Conservation (phyloP, 768 basidiomycete genomes). For the Termitomyces eurrhizus region DNA sequence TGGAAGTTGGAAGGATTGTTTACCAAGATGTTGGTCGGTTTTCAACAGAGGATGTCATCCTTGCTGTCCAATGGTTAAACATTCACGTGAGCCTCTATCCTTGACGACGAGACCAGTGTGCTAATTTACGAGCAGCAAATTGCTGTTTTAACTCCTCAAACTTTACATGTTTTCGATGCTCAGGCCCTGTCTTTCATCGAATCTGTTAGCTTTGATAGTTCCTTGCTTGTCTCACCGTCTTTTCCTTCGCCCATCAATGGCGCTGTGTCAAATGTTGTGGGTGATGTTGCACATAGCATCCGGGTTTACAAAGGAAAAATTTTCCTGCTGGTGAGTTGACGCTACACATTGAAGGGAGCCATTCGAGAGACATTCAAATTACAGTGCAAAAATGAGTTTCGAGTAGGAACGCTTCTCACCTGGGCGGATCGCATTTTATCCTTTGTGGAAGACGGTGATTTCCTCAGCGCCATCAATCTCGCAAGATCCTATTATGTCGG, state of each 20-base stretch:
- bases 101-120: not conserved
- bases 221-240: slow-evolving; percentile 52
- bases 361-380: slow-evolving; percentile 6
- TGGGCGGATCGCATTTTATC: slow-evolving; percentile 94
- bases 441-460: slow-evolving; percentile 81
- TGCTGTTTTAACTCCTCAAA: slow-evolving; percentile 50
- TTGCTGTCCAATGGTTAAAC: slow-evolving; percentile 87
- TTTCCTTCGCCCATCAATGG: slow-evolving; percentile 43
- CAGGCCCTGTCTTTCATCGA: slow-evolving; percentile 57
- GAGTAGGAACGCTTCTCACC: slow-evolving; percentile 82
- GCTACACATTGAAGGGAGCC: not conserved
- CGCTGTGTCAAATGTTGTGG: slow-evolving; percentile 41
- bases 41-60: slow-evolving; percentile 56
- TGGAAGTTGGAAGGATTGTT: slow-evolving; percentile 62
- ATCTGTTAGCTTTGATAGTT: slow-evolving; percentile 51
- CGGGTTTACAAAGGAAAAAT: slow-evolving; percentile 86
- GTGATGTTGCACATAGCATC: slow-evolving; percentile 65
- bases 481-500: slow-evolving; percentile 78
- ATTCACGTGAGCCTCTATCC: slow-evolving; percentile 63
- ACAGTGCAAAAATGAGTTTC: slow-evolving; percentile 61
- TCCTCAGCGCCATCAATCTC: slow-evolving; percentile 86
- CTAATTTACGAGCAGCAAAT: slow-evolving; percentile 54
- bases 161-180: slow-evolving; percentile 70
- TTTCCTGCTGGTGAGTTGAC: slow-evolving; percentile 74
- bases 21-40: slow-evolving; percentile 61